Evolutionary conservation across 129 eudicot genomes (phyloP), one percentile per base, ranked within the genome.

Genomic region (Erigeron canadensis): DNA sequence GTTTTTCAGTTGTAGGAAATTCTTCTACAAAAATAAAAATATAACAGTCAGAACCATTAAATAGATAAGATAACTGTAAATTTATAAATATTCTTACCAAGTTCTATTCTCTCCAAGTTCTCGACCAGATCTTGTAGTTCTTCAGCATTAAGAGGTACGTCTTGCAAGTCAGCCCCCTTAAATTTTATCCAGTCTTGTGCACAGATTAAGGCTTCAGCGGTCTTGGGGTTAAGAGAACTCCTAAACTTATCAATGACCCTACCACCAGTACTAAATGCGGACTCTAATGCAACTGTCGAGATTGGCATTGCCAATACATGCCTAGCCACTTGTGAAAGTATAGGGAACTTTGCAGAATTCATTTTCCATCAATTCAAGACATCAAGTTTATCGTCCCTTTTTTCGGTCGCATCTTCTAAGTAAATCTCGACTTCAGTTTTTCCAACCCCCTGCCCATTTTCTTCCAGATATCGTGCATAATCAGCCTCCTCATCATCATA

Each of bases 221-320:
- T 48, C n/a, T 9, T 48, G 9, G 56, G 56, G 56, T 17, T 48
- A 9, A 48, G 16, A 13, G 55, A 22, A 12, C 63, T 57, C 2
- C 63, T 19, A 57, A 57, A 57, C 10, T 18, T 10, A 57, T 57
- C 63, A 57, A 78, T 21, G 12, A 62, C 65, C 12, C 73, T 37
- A 13, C 82, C 68, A 4, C 77, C 73, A 0, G 57, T 69, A 8
- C 77, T 71, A 55, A 71, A 71, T 4, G 75, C 70, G 0, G 70
- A 46, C 53, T 68, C 81, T 13, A 43, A 59, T 19, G 75, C 63
- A 28, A 77, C 81, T 2, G 70, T 68, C 9, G 80, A 76, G 4
- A 77, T 62, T 4, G 69, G 75, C 58, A 69, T 70, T n/a, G 42
- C 70, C 22, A 78, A 69, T 0, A 78, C 19, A 71, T 71, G 61